Base-by-base conservation (phyloP, 164 flowering plant genomes). In the Brasenia schreberi region DNA sequence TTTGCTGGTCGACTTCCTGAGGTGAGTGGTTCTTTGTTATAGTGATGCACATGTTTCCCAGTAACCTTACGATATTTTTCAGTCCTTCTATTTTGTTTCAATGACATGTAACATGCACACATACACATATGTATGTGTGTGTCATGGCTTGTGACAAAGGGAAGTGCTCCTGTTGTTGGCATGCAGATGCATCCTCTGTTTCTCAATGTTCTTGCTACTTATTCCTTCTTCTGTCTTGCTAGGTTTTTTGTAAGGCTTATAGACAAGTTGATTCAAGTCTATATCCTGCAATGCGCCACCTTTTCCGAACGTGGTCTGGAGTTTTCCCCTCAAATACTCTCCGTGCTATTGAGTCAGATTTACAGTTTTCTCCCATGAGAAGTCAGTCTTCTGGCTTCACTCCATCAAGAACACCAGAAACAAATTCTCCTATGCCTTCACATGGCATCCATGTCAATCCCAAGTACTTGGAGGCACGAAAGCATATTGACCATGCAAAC, bases 391-490 rank as follows among this genome's bases (percentile, higher is more conserved):
- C 92, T 43, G 75, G 73, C 43, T 63, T 76, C 52, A 64, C 77
- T 59, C 64, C 85, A 19, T 63, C 76, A 71, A 75, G 77, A 65
- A 68, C 89, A 69, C 83, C 94, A 71, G 92, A 87, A 72, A 82
- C 96, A 42, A 74, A 69, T 43, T 69, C 76, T 73, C 88, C 92
- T 67, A 87, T 90, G 67, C 91, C 89, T 62, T 63, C 84, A 62
- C 95, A 89, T 81, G 89, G 97, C 74, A 94, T 95, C 74, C 99
- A 95, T 81, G 97, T 95, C 42, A 95, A 92, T 74, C 97, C 96
- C 56, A 87, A 88, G 68, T 95, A 92, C 62, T 70, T 95, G 79
- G 89, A 83, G 77, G 87, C 85, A 73, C 81, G 83, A 53, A 82
- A 80, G 17, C 89, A 77, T 69, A 62, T 84, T 72, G 90, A 90